Conservation (phyloP, 495 filamentous ascomycete species). For the Barbatosphaeria neglecta region DNA sequence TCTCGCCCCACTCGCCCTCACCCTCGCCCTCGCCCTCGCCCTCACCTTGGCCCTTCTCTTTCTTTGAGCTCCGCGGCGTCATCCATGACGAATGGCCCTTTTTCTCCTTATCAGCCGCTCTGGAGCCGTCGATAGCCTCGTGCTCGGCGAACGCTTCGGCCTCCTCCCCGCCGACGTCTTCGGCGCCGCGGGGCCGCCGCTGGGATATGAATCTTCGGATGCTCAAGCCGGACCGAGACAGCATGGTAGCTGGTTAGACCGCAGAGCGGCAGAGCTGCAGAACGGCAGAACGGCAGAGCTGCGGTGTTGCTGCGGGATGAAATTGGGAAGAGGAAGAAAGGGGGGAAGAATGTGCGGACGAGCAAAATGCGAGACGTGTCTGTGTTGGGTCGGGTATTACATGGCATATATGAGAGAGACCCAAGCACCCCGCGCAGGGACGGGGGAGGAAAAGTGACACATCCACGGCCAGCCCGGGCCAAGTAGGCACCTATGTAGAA, state of each 20-base stretch:
- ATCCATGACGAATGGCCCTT: conserved; percentile 19
- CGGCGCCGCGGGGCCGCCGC: conserved; percentile 15
- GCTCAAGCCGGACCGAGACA: conserved; percentile 28
- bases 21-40: too few relatives aligned
- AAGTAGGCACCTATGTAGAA: too few relatives aligned
- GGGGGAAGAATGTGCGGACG: not conserved
- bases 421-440: too few relatives aligned
- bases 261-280: too few relatives aligned
- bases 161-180: conserved; percentile 8
- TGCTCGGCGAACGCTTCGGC: conserved; percentile 16
- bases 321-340: not conserved
- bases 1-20: too few relatives aligned
- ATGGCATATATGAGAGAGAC: not conserved
- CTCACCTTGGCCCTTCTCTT: too few relatives aligned
- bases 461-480: not conserved
- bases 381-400: not conserved
- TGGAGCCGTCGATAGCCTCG: conserved; percentile 14
- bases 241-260: conserved; percentile 20
- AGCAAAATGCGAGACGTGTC: not conserved
- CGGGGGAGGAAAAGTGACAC: not conserved
- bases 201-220: conserved; percentile 33
- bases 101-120: conserved; percentile 7
- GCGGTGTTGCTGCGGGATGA: not conserved
- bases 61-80: conserved; percentile 12
- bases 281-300: not conserved